Conservation (phyloP, 345 rosid species). For the Salix suchowensis region DNA sequence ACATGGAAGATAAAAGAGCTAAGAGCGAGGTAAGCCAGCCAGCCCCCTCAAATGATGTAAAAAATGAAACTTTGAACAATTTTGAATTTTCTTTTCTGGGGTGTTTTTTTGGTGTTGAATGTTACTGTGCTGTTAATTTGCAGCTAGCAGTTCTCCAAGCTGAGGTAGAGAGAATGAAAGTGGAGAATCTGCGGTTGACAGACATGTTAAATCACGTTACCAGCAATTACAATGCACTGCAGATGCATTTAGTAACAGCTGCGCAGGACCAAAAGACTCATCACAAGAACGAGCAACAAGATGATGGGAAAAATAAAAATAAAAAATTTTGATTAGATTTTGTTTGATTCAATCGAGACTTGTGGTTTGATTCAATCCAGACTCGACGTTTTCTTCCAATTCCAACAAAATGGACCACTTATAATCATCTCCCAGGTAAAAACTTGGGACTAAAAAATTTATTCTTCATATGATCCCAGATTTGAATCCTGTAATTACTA, state of each 20-base stretch:
- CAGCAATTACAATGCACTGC: conserved; percentile 40
- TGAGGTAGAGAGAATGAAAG: conserved; percentile 39
- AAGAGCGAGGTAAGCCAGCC: conserved; percentile 41
- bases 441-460: too few species aligned
- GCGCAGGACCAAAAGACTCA: conserved; percentile 25
- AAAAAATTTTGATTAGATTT: neutral
- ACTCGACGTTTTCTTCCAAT: neutral
- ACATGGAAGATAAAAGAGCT: conserved; percentile 44
- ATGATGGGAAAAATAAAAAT: neutral
- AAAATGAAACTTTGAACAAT: neutral
- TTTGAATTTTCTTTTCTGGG: neutral
- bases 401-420: neutral
- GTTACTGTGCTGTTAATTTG: neutral
- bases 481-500: too few species aligned
- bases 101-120: neutral
- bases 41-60: neutral
- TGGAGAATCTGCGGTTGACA: conserved; percentile 50
- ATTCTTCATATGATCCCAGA: too few species aligned
- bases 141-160: conserved; percentile 48
- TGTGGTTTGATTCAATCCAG: neutral
- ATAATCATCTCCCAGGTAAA: too few species aligned
- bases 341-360: too few species aligned
- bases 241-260: conserved; percentile 36
- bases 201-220: conserved; percentile 41
- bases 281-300: conserved; percentile 9